A percentile compares a stretch with the other conserved stretches of the same genome.
Evolutionary conservation across 441 rosid species (phyloP).

Genomic region (Syzygium syzygioides): DNA sequence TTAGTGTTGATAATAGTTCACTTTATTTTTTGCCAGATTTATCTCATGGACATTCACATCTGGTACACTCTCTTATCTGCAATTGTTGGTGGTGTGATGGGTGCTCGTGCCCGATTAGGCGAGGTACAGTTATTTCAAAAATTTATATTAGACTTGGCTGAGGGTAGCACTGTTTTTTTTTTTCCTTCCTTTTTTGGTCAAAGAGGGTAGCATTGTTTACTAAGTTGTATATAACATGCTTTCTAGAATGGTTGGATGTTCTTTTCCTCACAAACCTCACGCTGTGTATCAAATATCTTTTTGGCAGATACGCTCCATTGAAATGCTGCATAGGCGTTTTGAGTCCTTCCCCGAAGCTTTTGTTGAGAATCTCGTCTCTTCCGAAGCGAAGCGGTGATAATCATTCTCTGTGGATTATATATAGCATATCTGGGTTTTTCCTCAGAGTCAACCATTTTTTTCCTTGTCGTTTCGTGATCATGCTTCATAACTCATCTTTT

Average conservation of each 20-base stretch:
- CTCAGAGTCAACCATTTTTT: neutral
- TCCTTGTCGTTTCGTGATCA: neutral
- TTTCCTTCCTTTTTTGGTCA: no score
- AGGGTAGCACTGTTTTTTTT: neutral
- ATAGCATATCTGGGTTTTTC: neutral
- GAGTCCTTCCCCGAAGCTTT: slow-evolving; percentile 98
- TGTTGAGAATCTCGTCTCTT: slow-evolving; percentile 78
- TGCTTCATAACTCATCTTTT: neutral
- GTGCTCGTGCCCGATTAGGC: slow-evolving; percentile 96
- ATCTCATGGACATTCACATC: slow-evolving; percentile 95
- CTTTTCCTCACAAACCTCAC: neutral
- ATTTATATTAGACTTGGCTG: neutral
- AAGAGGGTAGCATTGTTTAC: neutral
- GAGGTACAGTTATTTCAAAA: slow-evolving; percentile 50
- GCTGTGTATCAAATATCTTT: slow-evolving; percentile 1
- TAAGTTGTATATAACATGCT: neutral
- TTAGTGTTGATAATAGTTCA: neutral
- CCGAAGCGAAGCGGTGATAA: slow-evolving; percentile 52
- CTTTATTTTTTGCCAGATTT: slow-evolving; percentile 43
- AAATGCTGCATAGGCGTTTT: slow-evolving; percentile 98
- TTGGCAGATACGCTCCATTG: slow-evolving; percentile 83
- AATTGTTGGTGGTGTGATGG: slow-evolving; percentile 97
- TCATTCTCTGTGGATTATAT: neutral
- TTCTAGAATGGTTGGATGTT: neutral
- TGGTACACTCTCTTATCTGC: slow-evolving; percentile 96